phyloP scores from a whole-genome alignment of 2,329 filamentous ascomycete genomes.

The Colletotrichum chrysophilum region DNA sequence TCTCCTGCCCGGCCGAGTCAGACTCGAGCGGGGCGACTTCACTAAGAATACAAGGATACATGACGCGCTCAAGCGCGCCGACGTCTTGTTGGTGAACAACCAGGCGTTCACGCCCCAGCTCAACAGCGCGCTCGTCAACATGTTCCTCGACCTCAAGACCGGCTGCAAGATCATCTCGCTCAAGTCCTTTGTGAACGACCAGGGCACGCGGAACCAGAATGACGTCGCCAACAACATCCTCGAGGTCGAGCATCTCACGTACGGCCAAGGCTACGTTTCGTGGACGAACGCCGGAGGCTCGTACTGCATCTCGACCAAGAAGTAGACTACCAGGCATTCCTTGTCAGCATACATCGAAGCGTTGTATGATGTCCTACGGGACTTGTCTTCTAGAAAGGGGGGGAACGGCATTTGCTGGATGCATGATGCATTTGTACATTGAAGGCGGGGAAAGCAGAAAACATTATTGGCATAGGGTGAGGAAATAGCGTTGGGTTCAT shows the following conservation, averaged over 20 bases:
- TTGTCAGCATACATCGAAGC: constrained; percentile 30
- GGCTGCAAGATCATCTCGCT: constrained; percentile 91
- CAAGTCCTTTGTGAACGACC: constrained; percentile 86
- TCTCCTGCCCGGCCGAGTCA: constrained; percentile 77
- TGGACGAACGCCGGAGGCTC: constrained; percentile 87
- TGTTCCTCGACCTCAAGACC: constrained; percentile 92
- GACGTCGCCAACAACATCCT: constrained; percentile 85
- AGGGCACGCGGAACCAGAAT: constrained; percentile 78
- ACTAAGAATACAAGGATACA: constrained; percentile 74
- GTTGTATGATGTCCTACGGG: constrained; percentile 19
- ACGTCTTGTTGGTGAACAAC: constrained; percentile 98
- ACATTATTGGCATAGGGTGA: constrained; percentile 7
- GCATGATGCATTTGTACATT: constrained; percentile 1
- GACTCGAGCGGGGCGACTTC: constrained; percentile 85
- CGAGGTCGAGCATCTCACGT: constrained; percentile 69
- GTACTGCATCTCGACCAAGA: constrained; percentile 89
- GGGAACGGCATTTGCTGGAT: not conserved
- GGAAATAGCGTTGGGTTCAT: constrained; percentile 18
- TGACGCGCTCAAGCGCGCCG: constrained; percentile 78
- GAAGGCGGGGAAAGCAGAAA: not conserved
- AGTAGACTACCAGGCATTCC: constrained; percentile 39
- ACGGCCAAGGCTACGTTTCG: constrained; percentile 79
- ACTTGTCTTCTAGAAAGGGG: not conserved
- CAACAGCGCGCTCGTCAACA: constrained; percentile 83
- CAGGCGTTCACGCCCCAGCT: constrained; percentile 90